These are phyloP conservation scores for Xylariaceae sp. DNA, from an alignment of 2,329 filamentous ascomycete species.

Conservation along the genomic window DNA sequence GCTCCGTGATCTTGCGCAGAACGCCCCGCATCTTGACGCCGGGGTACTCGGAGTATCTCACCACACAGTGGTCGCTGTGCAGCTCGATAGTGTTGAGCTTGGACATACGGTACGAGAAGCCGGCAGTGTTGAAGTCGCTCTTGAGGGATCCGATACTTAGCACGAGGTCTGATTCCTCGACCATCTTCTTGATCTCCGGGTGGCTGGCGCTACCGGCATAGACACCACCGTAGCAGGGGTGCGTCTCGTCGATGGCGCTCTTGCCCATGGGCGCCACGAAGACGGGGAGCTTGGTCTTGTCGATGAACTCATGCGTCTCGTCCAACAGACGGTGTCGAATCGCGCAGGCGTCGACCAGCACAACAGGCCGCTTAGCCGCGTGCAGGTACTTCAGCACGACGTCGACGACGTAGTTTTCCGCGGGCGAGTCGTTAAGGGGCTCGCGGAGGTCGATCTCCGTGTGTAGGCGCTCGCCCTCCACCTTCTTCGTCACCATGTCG, in stretches of 20 bases:
- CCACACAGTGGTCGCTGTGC: conserved; percentile 73
- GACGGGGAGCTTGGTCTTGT: conserved; percentile 76
- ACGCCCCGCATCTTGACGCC: conserved; percentile 80
- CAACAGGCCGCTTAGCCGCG: conserved; percentile 74
- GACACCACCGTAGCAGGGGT: conserved; percentile 79
- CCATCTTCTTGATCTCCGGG: conserved; percentile 64
- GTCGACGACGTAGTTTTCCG: conserved; percentile 83
- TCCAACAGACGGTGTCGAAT: conserved; percentile 75
- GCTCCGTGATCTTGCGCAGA: conserved; percentile 70
- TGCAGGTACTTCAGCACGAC: conserved; percentile 76
- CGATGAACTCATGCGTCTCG: conserved; percentile 74
- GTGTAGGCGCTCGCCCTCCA: conserved; percentile 75
- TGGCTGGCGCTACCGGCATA: conserved; percentile 82
- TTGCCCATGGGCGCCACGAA: conserved; percentile 95
- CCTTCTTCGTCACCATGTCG: conserved; percentile 77
- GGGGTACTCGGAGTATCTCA: conserved; percentile 80
- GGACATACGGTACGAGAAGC: conserved; percentile 80
- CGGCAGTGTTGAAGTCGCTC: conserved; percentile 82
- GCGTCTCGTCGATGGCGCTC: conserved; percentile 77
- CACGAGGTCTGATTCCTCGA: conserved; percentile 74
- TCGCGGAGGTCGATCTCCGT: conserved; percentile 71
- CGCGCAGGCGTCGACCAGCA: conserved; percentile 84
- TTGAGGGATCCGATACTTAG: conserved; percentile 69
- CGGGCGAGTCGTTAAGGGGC: conserved; percentile 69
- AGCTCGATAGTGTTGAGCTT: conserved; percentile 82